Evolutionary conservation across 1,284 basidiomycete species (phyloP).

Genomic region (Caloboletus firmus): DNA sequence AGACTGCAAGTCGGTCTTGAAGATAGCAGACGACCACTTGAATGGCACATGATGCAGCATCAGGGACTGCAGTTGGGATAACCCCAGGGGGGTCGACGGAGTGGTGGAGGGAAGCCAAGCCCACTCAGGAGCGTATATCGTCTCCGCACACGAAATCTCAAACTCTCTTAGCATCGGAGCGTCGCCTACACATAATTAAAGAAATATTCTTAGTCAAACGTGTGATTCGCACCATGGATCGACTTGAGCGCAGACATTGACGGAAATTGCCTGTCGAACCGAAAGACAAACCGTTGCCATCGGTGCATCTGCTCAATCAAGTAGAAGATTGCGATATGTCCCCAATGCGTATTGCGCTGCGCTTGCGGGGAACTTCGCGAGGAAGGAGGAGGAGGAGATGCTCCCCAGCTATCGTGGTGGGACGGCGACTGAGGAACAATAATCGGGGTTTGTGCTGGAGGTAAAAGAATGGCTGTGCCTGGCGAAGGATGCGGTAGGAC

Average conservation of each 20-base stretch:
- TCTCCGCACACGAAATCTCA: slow-evolving; percentile 69
- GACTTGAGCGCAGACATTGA: slow-evolving; percentile 68
- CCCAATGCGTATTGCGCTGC: slow-evolving; percentile 62
- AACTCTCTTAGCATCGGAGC: slow-evolving; percentile 73
- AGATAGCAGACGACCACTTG: slow-evolving; percentile 70
- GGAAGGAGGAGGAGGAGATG: slow-evolving; percentile 29
- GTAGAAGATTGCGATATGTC: slow-evolving; percentile 74
- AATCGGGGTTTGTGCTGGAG: slow-evolving; percentile 40
- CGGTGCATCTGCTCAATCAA: slow-evolving; percentile 74
- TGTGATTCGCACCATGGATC: slow-evolving; percentile 54
- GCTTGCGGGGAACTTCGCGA: slow-evolving; percentile 32
- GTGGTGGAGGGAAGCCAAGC: slow-evolving; percentile 63
- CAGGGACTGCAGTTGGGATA: slow-evolving; percentile 51
- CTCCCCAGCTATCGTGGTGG: slow-evolving; percentile 34
- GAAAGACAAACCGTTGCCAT: slow-evolving; percentile 76
- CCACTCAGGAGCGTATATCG: slow-evolving; percentile 62
- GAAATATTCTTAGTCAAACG: background rate
- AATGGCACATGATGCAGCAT: slow-evolving; percentile 71
- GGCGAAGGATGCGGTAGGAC: slow-evolving; percentile 41
- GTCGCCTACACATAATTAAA: slow-evolving; percentile 45
- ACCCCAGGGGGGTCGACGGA: slow-evolving; percentile 37
- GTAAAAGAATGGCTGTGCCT: slow-evolving; percentile 35
- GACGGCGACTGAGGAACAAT: slow-evolving; percentile 38
- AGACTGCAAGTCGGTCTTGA: slow-evolving; percentile 52
- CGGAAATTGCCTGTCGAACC: slow-evolving; percentile 70